Conservation (phyloP, 805 yeast genomes). For the Nakazawaea peltata region DNA sequence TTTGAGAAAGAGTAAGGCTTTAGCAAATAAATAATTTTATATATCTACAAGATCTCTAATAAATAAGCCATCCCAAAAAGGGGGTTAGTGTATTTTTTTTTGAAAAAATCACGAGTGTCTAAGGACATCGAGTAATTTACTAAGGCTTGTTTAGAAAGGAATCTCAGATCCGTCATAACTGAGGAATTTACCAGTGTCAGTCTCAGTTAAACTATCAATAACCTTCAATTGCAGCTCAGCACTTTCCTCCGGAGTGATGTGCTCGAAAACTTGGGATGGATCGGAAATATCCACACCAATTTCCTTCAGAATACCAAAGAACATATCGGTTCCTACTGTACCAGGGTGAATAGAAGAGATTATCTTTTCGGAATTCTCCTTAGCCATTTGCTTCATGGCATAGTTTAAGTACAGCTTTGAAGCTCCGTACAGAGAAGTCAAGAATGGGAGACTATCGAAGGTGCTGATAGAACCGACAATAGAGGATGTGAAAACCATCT, state of each 20-base stretch:
- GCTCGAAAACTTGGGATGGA: not conserved
- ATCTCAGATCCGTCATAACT: conserved; percentile 11
- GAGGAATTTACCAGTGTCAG: conserved; percentile 12
- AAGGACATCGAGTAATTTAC: too few relatives aligned
- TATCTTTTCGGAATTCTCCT: conserved; percentile 16
- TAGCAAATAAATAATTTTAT: too few relatives aligned
- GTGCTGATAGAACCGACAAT: conserved; percentile 17
- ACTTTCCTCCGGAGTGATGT: conserved; percentile 13
- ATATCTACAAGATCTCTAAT: too few relatives aligned
- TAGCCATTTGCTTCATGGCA: conserved; percentile 18
- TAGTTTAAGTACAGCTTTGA: conserved; percentile 31
- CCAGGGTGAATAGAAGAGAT: conserved; percentile 30
- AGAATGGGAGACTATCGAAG: conserved; percentile 11
- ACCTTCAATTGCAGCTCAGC: conserved; percentile 10
- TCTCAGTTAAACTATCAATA: conserved; percentile 7
- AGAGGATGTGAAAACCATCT: conserved; percentile 21
- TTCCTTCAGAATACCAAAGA: too few relatives aligned
- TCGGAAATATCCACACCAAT: too few relatives aligned
- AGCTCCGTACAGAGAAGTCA: conserved; percentile 24
- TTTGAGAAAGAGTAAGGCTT: too few relatives aligned
- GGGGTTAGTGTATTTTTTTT: too few relatives aligned
- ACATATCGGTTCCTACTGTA: conserved; percentile 17
- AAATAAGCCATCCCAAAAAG: too few relatives aligned
- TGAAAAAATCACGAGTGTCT: too few relatives aligned
- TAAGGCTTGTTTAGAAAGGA: too few relatives aligned